These are phyloP conservation scores for Capsicum baccatum DNA, from an alignment of 257 asterid species.

Conservation along the genomic window DNA sequence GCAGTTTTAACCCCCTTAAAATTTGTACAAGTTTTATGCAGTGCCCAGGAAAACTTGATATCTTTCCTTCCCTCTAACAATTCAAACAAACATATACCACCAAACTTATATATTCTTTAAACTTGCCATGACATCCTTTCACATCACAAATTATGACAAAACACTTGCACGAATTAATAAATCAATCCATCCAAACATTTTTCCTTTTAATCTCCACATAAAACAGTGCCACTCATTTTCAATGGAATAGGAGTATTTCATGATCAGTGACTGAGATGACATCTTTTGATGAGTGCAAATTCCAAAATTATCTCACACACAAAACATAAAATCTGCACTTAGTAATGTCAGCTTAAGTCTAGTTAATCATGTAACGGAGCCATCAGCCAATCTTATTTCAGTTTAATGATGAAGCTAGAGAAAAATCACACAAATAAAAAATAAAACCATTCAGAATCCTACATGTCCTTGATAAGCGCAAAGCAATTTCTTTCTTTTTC, in stretches of 20 bases:
- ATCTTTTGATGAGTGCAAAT: neutral
- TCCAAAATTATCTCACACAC: neutral
- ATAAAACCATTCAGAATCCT: neutral
- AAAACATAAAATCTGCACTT: neutral
- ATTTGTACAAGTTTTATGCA: neutral
- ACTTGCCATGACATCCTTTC: slow-evolving; percentile 8
- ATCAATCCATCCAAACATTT: neutral
- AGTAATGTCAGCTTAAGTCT: neutral
- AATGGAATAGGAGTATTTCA: neutral
- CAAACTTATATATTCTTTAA: neutral
- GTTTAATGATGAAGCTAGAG: neutral
- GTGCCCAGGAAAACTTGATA: neutral
- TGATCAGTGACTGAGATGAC: neutral
- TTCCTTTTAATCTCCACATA: slow-evolving; percentile 9
- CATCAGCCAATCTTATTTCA: neutral
- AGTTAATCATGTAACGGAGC: neutral
- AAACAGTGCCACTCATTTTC: neutral
- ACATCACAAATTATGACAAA: neutral
- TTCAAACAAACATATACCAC: neutral
- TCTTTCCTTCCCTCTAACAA: neutral
- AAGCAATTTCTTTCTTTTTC: neutral
- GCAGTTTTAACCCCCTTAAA: neutral
- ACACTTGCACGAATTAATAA: neutral
- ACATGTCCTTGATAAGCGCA: neutral
- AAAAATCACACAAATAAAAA: neutral